A percentile compares a stretch with the other conserved stretches of the same genome.
phyloP scores from a whole-genome alignment of 352 stramenopile genomes.

The Phytopythium mirpurense region DNA sequence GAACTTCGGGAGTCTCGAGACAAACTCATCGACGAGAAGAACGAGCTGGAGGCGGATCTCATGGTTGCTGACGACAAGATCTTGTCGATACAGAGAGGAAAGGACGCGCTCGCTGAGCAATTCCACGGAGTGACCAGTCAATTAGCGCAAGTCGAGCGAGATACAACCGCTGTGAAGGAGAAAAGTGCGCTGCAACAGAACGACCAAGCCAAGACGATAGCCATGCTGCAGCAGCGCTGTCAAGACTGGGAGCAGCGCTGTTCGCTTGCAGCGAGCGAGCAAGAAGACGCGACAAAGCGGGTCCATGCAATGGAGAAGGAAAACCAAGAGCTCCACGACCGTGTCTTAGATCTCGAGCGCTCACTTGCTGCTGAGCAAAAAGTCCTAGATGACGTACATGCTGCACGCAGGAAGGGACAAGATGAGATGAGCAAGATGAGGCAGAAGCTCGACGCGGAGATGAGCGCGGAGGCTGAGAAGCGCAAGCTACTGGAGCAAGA shows the following conservation, averaged over 20 bases:
- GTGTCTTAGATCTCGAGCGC: slow-evolving; percentile 24
- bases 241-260: background rate
- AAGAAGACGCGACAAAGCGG: background rate
- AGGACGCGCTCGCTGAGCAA: slow-evolving; percentile 23
- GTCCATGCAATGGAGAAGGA: slow-evolving; percentile 14
- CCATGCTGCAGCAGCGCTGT: background rate
- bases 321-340: slow-evolving; percentile 20
- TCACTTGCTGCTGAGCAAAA: slow-evolving; percentile 9
- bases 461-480: slow-evolving; percentile 10
- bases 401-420: slow-evolving; percentile 11
- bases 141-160: slow-evolving; percentile 27
- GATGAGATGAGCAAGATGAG: slow-evolving; percentile 10
- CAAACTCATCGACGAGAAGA: slow-evolving; percentile 23
- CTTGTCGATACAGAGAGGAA: slow-evolving; percentile 32
- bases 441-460: slow-evolving; percentile 12
- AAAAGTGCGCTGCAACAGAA: slow-evolving; percentile 4
- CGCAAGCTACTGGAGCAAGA: slow-evolving; percentile 22
- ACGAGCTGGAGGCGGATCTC: slow-evolving; percentile 40
- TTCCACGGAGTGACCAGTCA: slow-evolving; percentile 22
- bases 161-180: slow-evolving; percentile 26
- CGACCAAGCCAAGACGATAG: background rate
- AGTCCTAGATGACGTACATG: slow-evolving; percentile 3
- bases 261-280: background rate
- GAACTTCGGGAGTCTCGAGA: slow-evolving; percentile 13
- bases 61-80: slow-evolving; percentile 28